Conservation (phyloP, 1,284 basidiomycete genomes). For the Pseudozyma sp. region DNA sequence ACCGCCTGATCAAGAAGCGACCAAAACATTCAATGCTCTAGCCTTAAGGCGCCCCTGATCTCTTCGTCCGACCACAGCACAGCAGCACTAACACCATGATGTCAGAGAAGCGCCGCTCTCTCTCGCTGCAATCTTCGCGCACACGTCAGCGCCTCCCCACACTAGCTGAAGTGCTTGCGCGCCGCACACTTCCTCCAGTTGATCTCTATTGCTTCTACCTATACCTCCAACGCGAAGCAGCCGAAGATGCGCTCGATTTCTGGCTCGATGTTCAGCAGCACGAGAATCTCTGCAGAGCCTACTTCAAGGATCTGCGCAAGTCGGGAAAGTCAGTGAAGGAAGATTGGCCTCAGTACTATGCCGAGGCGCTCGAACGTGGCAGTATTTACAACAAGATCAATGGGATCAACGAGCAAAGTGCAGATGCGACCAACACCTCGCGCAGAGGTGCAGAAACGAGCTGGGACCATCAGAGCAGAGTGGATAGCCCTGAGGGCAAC, state of each 20-base stretch:
- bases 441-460: constrained; percentile 27
- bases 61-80: neutral
- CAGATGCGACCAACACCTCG: constrained; percentile 3
- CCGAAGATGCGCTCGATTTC: constrained; percentile 95
- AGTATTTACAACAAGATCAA: constrained; percentile 91
- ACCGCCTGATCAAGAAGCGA: too few relatives aligned
- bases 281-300: constrained; percentile 96
- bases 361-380: constrained; percentile 76
- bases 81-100: constrained; percentile 7
- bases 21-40: constrained; percentile 1
- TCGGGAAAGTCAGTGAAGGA: constrained; percentile 89
- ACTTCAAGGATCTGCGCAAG: constrained; percentile 97
- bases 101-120: constrained; percentile 44
- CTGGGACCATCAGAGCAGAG: constrained; percentile 42
- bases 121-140: constrained; percentile 51
- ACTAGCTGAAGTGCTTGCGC: constrained; percentile 68
- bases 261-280: constrained; percentile 99
- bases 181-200: constrained; percentile 84
- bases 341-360: constrained; percentile 96
- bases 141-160: constrained; percentile 68
- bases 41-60: neutral
- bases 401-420: constrained; percentile 73
- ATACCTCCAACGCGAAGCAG: constrained; percentile 80
- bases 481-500: constrained; percentile 42
- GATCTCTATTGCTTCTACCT: constrained; percentile 97